Evolutionary conservation across 148 eudicot species (phyloP), one percentile per base, ranked within the genome.

Genomic region (Cornus kousa): DNA sequence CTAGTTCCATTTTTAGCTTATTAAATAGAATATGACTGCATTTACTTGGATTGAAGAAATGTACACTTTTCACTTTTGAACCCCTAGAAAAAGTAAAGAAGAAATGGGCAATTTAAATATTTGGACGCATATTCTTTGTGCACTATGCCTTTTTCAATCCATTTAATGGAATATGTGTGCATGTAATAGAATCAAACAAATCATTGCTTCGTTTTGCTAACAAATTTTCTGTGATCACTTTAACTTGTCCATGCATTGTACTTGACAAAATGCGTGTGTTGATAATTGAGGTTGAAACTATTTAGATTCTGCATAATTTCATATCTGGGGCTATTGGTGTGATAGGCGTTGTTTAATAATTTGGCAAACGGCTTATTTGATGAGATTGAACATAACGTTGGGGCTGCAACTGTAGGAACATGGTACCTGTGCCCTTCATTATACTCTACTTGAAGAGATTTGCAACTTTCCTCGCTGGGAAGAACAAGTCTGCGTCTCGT

Each of bases 361-460:
- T 81, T 70, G 19, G 31, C 33, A 22, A 22, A 23, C 64, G 70
- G 46, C 24, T 76, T 33, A 40, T 71, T 78, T 71, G 70, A 48
- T 78, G 43, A 72, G 5, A 35, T 67, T 32, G 72, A 68, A 11
- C 16, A 23, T 40, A 76, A 64, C 55, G 50, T 78, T 62, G 60
- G 53, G 57, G 35, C 11, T 70, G 16, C 35, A 39, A 76, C 67
- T 78, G 67, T 77, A 96, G 99, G 93, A 96, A 96, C 85, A 96
- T 96, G 98, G 84, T 92, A 35, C 98, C 97, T 11, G 98, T 96
- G 72, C 99, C 99, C 43, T 93, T 93, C 75, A 96, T 96, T 39
- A 64, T 96, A 66, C 92, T 93, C 39, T 96, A 88, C 85, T 80
- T 96, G 73, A 96, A 93, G 81, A 85, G 75, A 81, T 48, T 93